phyloP scores from a whole-genome alignment of 306 rosid genomes.

The Comarum palustre region DNA sequence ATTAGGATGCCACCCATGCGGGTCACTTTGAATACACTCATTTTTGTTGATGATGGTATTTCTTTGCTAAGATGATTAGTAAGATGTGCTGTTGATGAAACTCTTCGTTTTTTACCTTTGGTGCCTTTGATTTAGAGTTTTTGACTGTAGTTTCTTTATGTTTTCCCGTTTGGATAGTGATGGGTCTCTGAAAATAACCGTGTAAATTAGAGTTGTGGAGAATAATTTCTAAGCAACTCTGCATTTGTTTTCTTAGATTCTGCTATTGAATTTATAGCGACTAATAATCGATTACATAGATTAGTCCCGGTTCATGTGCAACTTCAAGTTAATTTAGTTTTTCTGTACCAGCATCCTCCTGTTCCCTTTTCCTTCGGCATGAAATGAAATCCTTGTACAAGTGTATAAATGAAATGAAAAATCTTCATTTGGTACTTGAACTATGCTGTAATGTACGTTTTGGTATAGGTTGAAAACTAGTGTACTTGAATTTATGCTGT shows the following conservation, averaged over 20 bases:
- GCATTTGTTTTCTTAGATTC: background rate
- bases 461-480: too few species aligned
- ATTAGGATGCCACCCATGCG: background rate
- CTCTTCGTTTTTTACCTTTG: background rate
- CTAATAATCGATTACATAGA: background rate
- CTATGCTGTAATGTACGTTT: too few species aligned
- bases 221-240: background rate
- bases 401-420: too few species aligned
- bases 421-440: too few species aligned
- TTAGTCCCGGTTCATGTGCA: background rate
- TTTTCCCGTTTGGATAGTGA: conserved; percentile 5
- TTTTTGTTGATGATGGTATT: background rate
- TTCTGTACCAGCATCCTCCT: background rate
- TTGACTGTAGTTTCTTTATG: background rate
- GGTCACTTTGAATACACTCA: background rate
- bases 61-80: conserved; percentile 11
- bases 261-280: background rate
- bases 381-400: too few species aligned
- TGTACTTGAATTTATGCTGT: too few species aligned
- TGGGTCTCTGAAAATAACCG: background rate
- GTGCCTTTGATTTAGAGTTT: background rate
- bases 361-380: too few species aligned
- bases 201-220: conserved; percentile 19
- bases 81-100: conserved; percentile 5
- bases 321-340: background rate